Evolutionary conservation across 192 early-diverging fungal genomes (phyloP).

Genomic region (Rhizoclosmatium globosum): DNA sequence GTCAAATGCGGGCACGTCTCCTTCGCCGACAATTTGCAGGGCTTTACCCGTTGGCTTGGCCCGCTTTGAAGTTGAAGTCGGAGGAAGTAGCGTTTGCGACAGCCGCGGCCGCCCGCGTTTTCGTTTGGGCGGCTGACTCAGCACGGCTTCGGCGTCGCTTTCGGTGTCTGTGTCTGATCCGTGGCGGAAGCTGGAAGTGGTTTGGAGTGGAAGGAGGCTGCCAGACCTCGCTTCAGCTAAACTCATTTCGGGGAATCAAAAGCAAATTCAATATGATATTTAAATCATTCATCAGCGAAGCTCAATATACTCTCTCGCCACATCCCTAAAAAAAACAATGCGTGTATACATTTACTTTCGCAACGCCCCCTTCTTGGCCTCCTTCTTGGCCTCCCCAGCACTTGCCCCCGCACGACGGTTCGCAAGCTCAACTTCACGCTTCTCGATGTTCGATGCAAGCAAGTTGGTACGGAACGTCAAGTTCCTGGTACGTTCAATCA

Average conservation of each 20-base stretch:
- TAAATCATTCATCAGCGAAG: no score
- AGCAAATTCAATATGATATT: no score
- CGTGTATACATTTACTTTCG: background rate
- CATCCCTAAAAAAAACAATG: no score
- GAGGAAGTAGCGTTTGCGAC: no score
- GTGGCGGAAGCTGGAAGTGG: background rate
- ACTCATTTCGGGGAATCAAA: no score
- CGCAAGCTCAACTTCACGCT: slow-evolving; percentile 72
- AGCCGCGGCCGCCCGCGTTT: background rate
- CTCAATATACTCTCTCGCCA: no score
- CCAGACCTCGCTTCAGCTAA: no score
- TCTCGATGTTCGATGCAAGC: slow-evolving; percentile 87
- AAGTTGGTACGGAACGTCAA: slow-evolving; percentile 92
- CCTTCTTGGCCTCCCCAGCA: slow-evolving; percentile 14
- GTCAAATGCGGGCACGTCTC: background rate
- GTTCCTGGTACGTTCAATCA: slow-evolving; percentile 93
- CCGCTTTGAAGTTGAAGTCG: background rate
- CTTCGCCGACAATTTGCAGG: background rate
- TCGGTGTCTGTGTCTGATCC: background rate
- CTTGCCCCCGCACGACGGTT: slow-evolving; percentile 34
- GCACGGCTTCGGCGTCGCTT: background rate
- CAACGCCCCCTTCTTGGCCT: background rate
- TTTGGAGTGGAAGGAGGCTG: no score
- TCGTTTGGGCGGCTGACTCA: background rate
- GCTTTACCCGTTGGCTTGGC: background rate